Conservation (phyloP, 2,329 filamentous ascomycete genomes). For the Sordariomycetes sp. region DNA sequence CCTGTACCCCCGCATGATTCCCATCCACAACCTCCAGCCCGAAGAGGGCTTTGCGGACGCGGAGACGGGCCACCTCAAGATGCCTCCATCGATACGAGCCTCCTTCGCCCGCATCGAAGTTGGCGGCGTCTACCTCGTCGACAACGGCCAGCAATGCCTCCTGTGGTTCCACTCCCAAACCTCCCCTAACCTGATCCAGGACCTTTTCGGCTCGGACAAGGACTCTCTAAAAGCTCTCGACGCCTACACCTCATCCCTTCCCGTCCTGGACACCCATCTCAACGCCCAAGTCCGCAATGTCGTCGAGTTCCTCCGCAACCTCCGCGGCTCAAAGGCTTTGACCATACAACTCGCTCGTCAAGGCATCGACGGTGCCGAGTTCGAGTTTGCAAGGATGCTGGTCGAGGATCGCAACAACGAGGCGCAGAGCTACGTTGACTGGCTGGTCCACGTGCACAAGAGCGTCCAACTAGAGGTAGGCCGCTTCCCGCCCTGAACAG, state of each 20-base stretch:
- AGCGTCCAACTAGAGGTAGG: constrained; percentile 82
- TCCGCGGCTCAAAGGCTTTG: constrained; percentile 78
- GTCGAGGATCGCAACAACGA: constrained; percentile 96
- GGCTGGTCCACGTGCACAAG: constrained; percentile 91
- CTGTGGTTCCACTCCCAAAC: constrained; percentile 91
- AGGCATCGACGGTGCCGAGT: constrained; percentile 89
- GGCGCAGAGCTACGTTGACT: constrained; percentile 96
- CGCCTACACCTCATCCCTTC: constrained; percentile 69
- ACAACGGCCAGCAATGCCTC: constrained; percentile 87
- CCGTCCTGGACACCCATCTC: constrained; percentile 80
- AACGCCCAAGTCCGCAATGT: constrained; percentile 95
- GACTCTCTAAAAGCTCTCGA: constrained; percentile 65
- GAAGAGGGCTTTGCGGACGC: constrained; percentile 86
- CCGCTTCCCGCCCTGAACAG: constrained; percentile 6
- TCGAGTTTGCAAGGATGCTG: constrained; percentile 85
- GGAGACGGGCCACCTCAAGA: constrained; percentile 70
- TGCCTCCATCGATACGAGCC: constrained; percentile 72
- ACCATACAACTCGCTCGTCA: constrained; percentile 87
- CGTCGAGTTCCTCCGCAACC: constrained; percentile 71
- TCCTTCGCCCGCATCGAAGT: constrained; percentile 85
- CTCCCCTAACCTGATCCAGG: constrained; percentile 80
- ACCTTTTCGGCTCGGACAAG: constrained; percentile 77
- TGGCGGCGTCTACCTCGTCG: constrained; percentile 87
- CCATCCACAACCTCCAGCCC: constrained; percentile 79
- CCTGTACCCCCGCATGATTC: constrained; percentile 88